These are phyloP conservation scores for Tricholoma saponaceum DNA, from an alignment of 768 basidiomycete genomes.

Conservation along the genomic window DNA sequence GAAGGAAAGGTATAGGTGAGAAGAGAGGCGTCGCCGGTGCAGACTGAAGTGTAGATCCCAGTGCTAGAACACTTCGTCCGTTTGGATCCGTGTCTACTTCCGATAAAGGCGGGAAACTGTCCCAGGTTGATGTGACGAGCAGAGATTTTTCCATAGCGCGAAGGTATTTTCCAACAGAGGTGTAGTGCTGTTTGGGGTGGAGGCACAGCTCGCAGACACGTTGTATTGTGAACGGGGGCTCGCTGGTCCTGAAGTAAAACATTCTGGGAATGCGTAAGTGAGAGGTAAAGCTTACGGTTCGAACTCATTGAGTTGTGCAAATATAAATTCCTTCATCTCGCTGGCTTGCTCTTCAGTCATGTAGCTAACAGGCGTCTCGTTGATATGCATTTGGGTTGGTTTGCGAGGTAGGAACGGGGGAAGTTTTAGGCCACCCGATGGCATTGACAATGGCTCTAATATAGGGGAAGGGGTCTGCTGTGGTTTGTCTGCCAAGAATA, in stretches of 20 bases:
- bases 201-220: constrained; percentile 80
- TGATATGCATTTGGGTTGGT: constrained; percentile 42
- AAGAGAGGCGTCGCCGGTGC: constrained; percentile 78
- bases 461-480: constrained; percentile 33
- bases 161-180: constrained; percentile 78
- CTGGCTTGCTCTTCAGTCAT: constrained; percentile 61
- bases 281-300: constrained; percentile 51
- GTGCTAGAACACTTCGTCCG: constrained; percentile 37
- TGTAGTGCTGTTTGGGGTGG: constrained; percentile 68
- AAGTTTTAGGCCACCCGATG: constrained; percentile 59
- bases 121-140: constrained; percentile 78
- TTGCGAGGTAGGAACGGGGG: constrained; percentile 71
- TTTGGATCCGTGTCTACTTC: constrained; percentile 33
- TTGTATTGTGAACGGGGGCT: constrained; percentile 86
- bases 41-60: constrained; percentile 45
- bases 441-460: constrained; percentile 39
- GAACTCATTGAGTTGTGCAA: constrained; percentile 66
- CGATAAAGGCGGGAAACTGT: constrained; percentile 58
- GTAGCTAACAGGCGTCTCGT: constrained; percentile 51
- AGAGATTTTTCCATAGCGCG: constrained; percentile 81
- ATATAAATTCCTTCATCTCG: constrained; percentile 51
- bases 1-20: constrained; percentile 84
- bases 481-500: constrained; percentile 40
- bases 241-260: constrained; percentile 23
- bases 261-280: not conserved